These are phyloP conservation scores for Globisporangium megalacanthum DNA, from an alignment of 352 stramenopile species.

Conservation along the genomic window DNA sequence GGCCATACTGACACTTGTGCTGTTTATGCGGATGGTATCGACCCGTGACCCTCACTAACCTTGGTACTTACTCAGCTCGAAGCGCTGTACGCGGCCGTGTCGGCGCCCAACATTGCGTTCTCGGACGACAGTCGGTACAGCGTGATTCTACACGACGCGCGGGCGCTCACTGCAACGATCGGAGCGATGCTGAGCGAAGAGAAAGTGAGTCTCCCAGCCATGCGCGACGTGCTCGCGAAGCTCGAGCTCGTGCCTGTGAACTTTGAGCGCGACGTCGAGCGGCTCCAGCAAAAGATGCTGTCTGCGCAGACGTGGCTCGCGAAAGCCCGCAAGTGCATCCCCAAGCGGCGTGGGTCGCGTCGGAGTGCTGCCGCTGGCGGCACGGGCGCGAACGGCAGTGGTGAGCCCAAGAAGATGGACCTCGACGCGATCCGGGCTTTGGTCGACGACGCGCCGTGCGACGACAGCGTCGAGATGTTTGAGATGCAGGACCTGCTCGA, in stretches of 20 bases:
- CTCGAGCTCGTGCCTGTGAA: slow-evolving; percentile 86
- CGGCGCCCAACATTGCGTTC: slow-evolving; percentile 48
- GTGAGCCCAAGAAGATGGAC: slow-evolving; percentile 76
- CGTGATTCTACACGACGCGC: slow-evolving; percentile 54
- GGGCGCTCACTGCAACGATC: slow-evolving; percentile 57
- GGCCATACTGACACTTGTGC: neutral
- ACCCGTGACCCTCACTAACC: neutral
- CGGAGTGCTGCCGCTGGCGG: slow-evolving; percentile 24
- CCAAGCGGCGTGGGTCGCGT: slow-evolving; percentile 61
- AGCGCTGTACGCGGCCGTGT: slow-evolving; percentile 37
- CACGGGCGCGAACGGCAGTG: neutral
- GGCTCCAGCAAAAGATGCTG: slow-evolving; percentile 83
- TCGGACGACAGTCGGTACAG: slow-evolving; percentile 45
- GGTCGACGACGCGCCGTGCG: slow-evolving; percentile 81
- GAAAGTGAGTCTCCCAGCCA: slow-evolving; percentile 77
- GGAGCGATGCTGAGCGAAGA: slow-evolving; percentile 63
- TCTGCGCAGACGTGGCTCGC: slow-evolving; percentile 80
- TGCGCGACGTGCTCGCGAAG: slow-evolving; percentile 72
- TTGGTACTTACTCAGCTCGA: slow-evolving; percentile 24
- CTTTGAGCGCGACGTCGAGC: slow-evolving; percentile 71
- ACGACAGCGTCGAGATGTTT: slow-evolving; percentile 82
- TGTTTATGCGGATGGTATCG: neutral
- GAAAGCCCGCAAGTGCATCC: slow-evolving; percentile 84
- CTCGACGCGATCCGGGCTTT: slow-evolving; percentile 71
- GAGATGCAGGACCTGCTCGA: slow-evolving; percentile 88